Percentiles rank a stretch among this genome's conserved stretches.
Conservation (phyloP, 768 basidiomycete genomes). For the Mrakia gelida region DNA sequence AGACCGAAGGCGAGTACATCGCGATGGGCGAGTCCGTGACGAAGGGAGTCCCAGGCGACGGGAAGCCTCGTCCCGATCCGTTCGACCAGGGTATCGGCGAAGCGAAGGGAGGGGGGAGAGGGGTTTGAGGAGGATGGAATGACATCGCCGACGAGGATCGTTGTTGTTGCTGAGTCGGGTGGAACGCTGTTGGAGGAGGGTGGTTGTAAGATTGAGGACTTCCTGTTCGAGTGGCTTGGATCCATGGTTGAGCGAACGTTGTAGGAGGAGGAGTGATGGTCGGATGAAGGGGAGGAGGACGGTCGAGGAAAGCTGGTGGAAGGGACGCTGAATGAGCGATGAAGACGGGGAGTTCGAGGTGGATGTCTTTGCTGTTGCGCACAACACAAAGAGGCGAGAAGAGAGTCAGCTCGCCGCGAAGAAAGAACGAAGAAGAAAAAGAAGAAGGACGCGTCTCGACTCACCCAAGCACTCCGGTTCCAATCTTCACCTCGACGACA, state of each 20-base stretch:
- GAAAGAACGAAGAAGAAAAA: neutral
- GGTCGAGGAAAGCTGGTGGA: neutral
- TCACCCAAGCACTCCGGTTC: constrained; percentile 14
- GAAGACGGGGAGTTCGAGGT: constrained; percentile 2
- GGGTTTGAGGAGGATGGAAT: neutral
- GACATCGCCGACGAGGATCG: constrained; percentile 3
- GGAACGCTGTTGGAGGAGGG: neutral
- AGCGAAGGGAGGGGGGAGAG: neutral
- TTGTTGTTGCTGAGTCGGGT: neutral
- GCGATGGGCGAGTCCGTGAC: neutral
- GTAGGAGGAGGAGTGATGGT: neutral
- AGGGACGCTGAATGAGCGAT: constrained; percentile 12
- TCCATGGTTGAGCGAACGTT: neutral
- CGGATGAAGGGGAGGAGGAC: neutral
- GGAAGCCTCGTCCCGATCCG: neutral
- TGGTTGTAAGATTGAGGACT: neutral
- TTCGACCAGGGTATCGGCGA: neutral
- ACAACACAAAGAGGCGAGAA: neutral
- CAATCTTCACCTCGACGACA: constrained; percentile 1
- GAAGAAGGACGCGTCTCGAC: neutral
- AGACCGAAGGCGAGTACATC: neutral
- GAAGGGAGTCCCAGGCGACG: neutral
- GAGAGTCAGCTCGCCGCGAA: neutral
- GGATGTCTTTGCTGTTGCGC: neutral
- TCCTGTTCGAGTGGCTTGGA: neutral